Base-by-base conservation (phyloP, 2,329 filamentous ascomycete genomes). In the Phyllosticta paracitricarpa region DNA sequence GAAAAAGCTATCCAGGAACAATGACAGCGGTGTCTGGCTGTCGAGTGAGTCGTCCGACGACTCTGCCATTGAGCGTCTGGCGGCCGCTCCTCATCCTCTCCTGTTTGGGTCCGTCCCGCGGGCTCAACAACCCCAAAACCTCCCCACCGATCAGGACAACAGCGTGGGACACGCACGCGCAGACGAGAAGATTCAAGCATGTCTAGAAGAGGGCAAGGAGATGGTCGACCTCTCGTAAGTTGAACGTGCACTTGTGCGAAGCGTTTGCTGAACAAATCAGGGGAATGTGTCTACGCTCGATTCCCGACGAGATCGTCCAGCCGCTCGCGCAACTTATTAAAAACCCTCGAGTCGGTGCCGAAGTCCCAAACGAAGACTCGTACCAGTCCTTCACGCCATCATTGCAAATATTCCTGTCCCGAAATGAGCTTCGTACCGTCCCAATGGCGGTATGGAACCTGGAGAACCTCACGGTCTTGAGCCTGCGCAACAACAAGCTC, bases 21-120 rank as follows among this genome's bases (percentile, higher is more conserved):
- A 82, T 62, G 88, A 90, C 72, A 89, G 86, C 70, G 86, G 85
- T 57, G 81, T 91, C 2, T 90, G 81, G 73, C 80, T 90, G 75
- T 84, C 81, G 3, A 87, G 84, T 64, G 86, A 88, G 65, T 74
- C 71, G 28, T 76, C 74, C 40, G 77, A 80, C 33, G 74, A 77
- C 10, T 80, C 83, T 58, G 73, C 75, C 17, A 77, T 79, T 25
- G 76, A 78, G 28, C 59, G 70, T 25, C 61, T 72, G 56, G 75
- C 76, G 3, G 65, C 56, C 26, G 58, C 62, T 19, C 54, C 61
- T 54, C 40, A 51, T 24, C n/a, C 58, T 3, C n/a, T 14, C 33
- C 54, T 64, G n/a, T 55, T 62, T 10, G 51, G 63, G 25, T 59
- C 51, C 30, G 58, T 61, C 26, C 53, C 59, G 10, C 26, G 54